Percentiles rank a stretch among this genome's conserved stretches.
These are phyloP conservation scores for Chimonanthus praecox DNA, from an alignment of 164 flowering plant species.

Conservation along the genomic window DNA sequence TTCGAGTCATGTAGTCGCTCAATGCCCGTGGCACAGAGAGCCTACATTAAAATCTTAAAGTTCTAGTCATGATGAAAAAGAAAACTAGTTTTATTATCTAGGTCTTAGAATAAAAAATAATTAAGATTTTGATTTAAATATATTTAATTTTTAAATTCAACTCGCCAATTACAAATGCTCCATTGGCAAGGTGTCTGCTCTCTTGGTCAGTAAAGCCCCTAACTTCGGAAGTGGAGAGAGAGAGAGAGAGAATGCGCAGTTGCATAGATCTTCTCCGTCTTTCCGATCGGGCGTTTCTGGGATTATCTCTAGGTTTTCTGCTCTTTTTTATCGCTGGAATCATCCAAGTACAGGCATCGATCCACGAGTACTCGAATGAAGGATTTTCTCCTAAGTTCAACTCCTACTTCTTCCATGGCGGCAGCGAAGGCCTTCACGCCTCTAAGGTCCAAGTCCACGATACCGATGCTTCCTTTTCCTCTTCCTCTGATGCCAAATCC, in stretches of 20 bases:
- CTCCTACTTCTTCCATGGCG: slow-evolving; percentile 83
- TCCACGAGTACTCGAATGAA: slow-evolving; percentile 61
- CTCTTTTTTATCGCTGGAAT: not conserved
- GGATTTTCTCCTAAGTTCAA: slow-evolving; percentile 43
- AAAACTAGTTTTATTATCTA: too few species aligned
- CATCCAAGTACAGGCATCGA: slow-evolving; percentile 33
- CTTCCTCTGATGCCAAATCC: not conserved
- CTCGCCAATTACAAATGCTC: too few species aligned
- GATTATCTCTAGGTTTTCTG: slow-evolving; percentile 20
- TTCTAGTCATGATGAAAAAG: too few species aligned
- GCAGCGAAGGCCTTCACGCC: slow-evolving; percentile 81
- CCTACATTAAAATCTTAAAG: too few species aligned
- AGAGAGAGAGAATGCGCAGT: slow-evolving; percentile 5
- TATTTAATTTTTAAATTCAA: too few species aligned
- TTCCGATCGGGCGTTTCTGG: not conserved
- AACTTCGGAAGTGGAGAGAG: not conserved
- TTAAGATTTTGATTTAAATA: too few species aligned
- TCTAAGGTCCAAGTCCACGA: slow-evolving; percentile 23
- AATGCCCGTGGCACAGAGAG: too few species aligned
- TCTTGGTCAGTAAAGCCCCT: too few species aligned
- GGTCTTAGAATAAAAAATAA: too few species aligned
- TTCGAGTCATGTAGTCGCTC: too few species aligned
- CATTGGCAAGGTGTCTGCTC: too few species aligned
- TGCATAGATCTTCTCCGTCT: not conserved
- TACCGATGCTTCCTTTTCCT: not conserved